These are phyloP conservation scores for Candida andamanensis DNA, from an alignment of 805 yeast species.

Conservation along the genomic window DNA sequence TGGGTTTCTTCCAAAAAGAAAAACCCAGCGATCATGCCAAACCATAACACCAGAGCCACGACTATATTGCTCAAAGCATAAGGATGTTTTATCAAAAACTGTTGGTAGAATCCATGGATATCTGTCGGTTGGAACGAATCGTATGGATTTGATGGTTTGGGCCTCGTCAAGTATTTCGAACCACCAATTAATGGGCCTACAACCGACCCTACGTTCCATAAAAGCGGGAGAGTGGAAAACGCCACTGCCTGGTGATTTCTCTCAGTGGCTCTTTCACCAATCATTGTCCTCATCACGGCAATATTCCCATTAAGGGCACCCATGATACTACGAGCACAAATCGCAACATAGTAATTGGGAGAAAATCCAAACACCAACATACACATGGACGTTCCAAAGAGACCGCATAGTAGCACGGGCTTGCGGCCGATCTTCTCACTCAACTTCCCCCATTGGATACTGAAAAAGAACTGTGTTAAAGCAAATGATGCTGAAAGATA, in stretches of 20 bases:
- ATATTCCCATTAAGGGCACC: conserved; percentile 63
- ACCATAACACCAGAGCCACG: conserved; percentile 22
- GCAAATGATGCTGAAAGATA: conserved; percentile 61
- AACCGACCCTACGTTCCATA: conserved; percentile 57
- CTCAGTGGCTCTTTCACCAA: conserved; percentile 57
- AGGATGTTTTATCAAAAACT: conserved; percentile 26
- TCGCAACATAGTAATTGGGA: conserved; percentile 46
- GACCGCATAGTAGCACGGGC: conserved; percentile 46
- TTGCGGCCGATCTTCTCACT: conserved; percentile 57
- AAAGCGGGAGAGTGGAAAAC: conserved; percentile 54
- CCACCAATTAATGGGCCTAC: conserved; percentile 58
- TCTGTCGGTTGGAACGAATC: background rate
- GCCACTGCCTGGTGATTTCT: conserved; percentile 59
- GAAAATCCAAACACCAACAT: conserved; percentile 51
- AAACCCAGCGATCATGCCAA: conserved; percentile 24
- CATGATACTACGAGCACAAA: conserved; percentile 47
- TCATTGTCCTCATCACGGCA: conserved; percentile 56
- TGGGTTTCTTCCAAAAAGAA: conserved; percentile 38
- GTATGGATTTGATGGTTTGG: conserved; percentile 15
- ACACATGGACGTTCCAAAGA: conserved; percentile 47
- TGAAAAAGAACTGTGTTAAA: conserved; percentile 51
- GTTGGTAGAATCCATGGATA: conserved; percentile 23
- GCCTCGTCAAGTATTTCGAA: conserved; percentile 46
- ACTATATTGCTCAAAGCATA: conserved; percentile 36
- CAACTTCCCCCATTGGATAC: conserved; percentile 56